Evolutionary conservation across 192 early-diverging fungal genomes (phyloP).

Genomic region (Funneliformis geosporum): DNA sequence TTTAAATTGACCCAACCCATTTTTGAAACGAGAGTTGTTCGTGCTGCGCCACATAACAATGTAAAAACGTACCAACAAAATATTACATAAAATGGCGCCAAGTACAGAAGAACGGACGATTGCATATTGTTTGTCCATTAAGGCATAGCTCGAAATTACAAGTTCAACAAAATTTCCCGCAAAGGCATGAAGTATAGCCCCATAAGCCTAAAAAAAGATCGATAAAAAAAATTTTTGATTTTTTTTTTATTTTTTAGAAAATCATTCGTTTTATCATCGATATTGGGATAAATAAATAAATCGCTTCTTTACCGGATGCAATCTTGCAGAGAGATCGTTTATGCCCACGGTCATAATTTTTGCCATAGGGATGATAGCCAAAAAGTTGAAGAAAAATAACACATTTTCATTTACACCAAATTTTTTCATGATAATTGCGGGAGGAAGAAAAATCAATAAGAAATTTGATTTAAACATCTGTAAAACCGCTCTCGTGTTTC

Average conservation of each 20-base stretch:
- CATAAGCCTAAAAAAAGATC: constrained; percentile 3
- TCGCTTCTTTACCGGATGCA: constrained; percentile 2
- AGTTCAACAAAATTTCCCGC: constrained; percentile 46
- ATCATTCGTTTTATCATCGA: no score
- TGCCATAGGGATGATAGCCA: constrained; percentile 30
- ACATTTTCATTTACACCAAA: constrained; percentile 2
- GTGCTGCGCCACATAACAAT: background rate
- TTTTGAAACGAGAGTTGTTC: no score
- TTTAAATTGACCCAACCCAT: no score
- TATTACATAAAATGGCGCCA: constrained; percentile 90
- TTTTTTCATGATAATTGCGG: constrained; percentile 1
- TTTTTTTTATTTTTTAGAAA: background rate
- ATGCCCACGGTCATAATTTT: constrained; percentile 28
- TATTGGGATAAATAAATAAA: background rate
- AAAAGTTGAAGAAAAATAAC: constrained; percentile 25
- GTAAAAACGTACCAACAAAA: constrained; percentile 68
- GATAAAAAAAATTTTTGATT: background rate
- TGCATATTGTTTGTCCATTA: constrained; percentile 34
- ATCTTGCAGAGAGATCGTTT: constrained; percentile 28
- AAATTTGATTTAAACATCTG: constrained; percentile 26
- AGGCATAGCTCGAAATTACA: constrained; percentile 38
- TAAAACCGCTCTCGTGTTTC: constrained; percentile 10
- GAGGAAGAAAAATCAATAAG: constrained; percentile 25
- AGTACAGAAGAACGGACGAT: constrained; percentile 63
- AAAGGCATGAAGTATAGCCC: constrained; percentile 42